Base-by-base conservation (phyloP, 2,329 filamentous ascomycete genomes). In the Parastagonospora nodorum region DNA sequence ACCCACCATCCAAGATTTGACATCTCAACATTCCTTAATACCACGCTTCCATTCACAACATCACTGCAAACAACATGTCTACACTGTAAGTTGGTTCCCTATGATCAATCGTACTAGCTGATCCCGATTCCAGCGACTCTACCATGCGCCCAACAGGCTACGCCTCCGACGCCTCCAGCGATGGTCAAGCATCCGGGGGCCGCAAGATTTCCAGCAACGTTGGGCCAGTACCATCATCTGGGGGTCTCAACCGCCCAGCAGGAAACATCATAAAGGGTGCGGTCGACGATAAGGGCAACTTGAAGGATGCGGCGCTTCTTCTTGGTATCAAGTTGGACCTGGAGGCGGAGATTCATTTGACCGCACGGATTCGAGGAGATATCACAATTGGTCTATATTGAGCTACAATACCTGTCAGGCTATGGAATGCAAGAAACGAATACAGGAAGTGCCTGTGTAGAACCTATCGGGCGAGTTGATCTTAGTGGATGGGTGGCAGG, bases 281-380 rank as follows among this genome's bases (percentile, higher is more conserved):
- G 11, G 78, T 80, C 29, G 82, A 84, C 53, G 79, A 82, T 28
- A 73, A 84, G 46, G 83, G 84, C 52, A 80, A 82, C 60, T 75
- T 81, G 51, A 86, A 84, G 72, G 71, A 80, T 35, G 81, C 84
- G 4, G 82, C 82, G 1, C 75, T 86, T 37, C 76, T 85, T 60
- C 76, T 86, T 32, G 83, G 83, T 48, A 85, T 86, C 74, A 85
- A 86, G 76, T 75, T 86, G 31, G 84, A 86, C 64, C 72, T 86
- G 15, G 83, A 86, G 67, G 83, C 83, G 11, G 83, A 86, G 66
- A 81, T 86, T 37, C 82, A 86, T 66, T 71, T 86, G 56, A 86
- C 83, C 14, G 83, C 84, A 42, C 72, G 83, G 44, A 77, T 86
- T 53, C 77, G 82, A 40, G 83, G 84, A 77, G 84, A 86, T 66